A percentile compares a stretch with the other conserved stretches of the same genome.
phyloP scores from a whole-genome alignment of 2,329 filamentous ascomycete genomes.

The Coccinonectria pachysandricola region DNA sequence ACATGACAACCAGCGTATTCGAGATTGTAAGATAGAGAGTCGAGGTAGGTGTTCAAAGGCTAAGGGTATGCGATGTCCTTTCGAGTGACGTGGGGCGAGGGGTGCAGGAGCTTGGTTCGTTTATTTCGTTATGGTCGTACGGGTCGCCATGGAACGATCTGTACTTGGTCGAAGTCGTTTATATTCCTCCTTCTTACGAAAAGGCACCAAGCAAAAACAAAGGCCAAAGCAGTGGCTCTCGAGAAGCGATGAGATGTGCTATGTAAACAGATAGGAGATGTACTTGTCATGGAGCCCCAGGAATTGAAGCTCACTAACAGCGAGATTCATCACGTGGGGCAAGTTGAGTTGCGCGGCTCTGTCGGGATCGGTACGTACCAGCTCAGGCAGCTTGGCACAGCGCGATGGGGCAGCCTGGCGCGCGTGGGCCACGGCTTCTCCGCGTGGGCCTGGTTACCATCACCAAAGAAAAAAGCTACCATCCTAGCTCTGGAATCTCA shows the following conservation, averaged over 20 bases:
- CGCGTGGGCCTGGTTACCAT: slow-evolving; percentile 9
- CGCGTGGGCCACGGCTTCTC: slow-evolving; percentile 6
- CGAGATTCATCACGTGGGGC: slow-evolving; percentile 18
- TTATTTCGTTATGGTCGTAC: slow-evolving; percentile 3
- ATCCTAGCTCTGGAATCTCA: slow-evolving; percentile 9
- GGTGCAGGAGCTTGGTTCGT: slow-evolving; percentile 6
- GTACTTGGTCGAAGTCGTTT: no score
- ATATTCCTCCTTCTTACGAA: no score
- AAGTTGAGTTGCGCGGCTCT: slow-evolving; percentile 9
- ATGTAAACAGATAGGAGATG: no score
- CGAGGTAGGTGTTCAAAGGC: no score
- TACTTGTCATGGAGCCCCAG: no score
- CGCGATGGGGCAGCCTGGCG: slow-evolving; percentile 7
- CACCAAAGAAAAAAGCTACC: slow-evolving; percentile 20
- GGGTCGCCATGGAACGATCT: slow-evolving; percentile 3
- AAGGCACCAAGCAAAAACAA: slow-evolving; percentile 4
- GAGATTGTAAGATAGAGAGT: slow-evolving; percentile 2
- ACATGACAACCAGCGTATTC: slow-evolving; percentile 14
- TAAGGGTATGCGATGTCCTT: slow-evolving; percentile 13
- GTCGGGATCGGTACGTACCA: slow-evolving; percentile 6
- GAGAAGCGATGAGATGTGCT: slow-evolving; percentile 2
- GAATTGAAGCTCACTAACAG: slow-evolving; percentile 6
- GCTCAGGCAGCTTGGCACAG: slow-evolving; percentile 4
- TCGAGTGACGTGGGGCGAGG: slow-evolving; percentile 11
- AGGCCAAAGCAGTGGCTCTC: slow-evolving; percentile 2